Evolutionary conservation across 1,284 basidiomycete species (phyloP).

Genomic region (Leccinum angustisporum): DNA sequence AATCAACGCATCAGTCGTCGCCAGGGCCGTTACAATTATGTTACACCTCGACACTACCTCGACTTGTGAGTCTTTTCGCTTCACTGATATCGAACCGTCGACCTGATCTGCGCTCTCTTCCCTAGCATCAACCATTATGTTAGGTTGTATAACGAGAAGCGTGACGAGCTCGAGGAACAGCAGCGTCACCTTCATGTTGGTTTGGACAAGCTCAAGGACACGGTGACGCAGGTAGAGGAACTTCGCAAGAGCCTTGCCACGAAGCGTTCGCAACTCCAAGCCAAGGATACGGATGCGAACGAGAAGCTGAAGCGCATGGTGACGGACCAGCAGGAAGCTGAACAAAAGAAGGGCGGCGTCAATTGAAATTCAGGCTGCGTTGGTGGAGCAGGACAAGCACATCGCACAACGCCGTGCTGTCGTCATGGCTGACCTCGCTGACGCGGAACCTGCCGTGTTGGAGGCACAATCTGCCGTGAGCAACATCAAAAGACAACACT

Average conservation of each 20-base stretch:
- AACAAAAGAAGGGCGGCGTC: conserved; percentile 96
- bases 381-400: conserved; percentile 87
- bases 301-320: conserved; percentile 99
- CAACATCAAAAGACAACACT: conserved; percentile 95
- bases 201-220: conserved; percentile 94
- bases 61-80: conserved; percentile 80
- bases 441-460: conserved; percentile 95
- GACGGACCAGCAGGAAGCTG: conserved; percentile 96
- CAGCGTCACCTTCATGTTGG: conserved; percentile 98
- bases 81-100: background rate
- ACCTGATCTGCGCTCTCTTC: conserved; percentile 16
- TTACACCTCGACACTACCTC: conserved; percentile 97
- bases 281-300: conserved; percentile 94
- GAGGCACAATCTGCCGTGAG: conserved; percentile 95
- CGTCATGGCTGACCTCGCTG: conserved; percentile 94
- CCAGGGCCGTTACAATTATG: conserved; percentile 93
- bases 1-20: conserved; percentile 88
- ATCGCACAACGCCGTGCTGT: conserved; percentile 87
- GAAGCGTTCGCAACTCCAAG: conserved; percentile 90
- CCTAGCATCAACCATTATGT: conserved; percentile 95
- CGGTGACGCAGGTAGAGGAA: conserved; percentile 95
- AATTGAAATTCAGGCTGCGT: conserved; percentile 91
- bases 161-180: conserved; percentile 98
- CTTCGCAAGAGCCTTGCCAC: conserved; percentile 93
- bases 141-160: conserved; percentile 93